These are phyloP conservation scores for Mesotaenium endlicherianum DNA, from an alignment of 139 green algal species.

Conservation along the genomic window DNA sequence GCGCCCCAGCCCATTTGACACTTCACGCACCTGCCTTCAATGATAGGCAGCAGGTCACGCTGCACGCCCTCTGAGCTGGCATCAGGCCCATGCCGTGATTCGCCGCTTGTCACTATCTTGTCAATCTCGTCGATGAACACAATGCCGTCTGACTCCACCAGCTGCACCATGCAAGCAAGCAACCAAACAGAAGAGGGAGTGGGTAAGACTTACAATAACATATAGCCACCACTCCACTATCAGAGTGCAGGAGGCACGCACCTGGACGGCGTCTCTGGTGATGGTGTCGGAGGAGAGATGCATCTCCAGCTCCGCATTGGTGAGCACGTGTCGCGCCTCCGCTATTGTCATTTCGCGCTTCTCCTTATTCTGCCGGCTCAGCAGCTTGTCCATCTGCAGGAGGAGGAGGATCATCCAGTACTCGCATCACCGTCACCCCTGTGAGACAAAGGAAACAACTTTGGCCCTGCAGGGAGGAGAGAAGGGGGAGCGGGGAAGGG, in stretches of 20 bases:
- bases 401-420: no score
- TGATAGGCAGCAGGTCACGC: constrained; percentile 95
- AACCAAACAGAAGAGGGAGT: no score
- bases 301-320: constrained; percentile 74
- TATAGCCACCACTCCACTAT: no score
- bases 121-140: constrained; percentile 99
- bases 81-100: constrained; percentile 65
- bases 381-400: no score
- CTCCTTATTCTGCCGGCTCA: constrained; percentile 54
- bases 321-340: constrained; percentile 77
- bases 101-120: constrained; percentile 83
- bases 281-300: constrained; percentile 72
- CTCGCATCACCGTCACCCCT: no score
- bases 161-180: constrained; percentile 6
- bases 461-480: no score
- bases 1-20: no score
- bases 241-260: constrained; percentile 22
- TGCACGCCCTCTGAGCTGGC: constrained; percentile 81
- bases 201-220: no score
- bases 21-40: constrained; percentile 78
- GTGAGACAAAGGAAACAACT: no score
- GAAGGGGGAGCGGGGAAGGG: no score
- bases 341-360: constrained; percentile 63
- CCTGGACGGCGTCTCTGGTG: constrained; percentile 73
- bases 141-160: constrained; percentile 66